Percentiles rank a stretch among this genome's conserved stretches.
Evolutionary conservation across 2,329 filamentous ascomycete species (phyloP).

Genomic region (Knufia petricola): DNA sequence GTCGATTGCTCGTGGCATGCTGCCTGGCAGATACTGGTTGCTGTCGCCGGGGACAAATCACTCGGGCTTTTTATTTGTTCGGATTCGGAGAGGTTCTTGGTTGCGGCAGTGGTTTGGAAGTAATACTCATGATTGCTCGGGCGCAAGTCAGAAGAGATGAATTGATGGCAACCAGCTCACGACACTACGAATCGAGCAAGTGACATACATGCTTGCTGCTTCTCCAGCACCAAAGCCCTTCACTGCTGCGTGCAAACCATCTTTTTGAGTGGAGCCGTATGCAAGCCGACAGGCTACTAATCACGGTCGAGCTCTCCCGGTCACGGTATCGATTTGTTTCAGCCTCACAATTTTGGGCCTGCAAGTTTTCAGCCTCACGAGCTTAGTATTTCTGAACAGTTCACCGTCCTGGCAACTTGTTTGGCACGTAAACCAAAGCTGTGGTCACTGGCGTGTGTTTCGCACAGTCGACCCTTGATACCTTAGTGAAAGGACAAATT

Average conservation of each 20-base stretch:
- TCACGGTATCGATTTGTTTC: not conserved
- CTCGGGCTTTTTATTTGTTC: not conserved
- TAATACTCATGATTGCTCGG: not conserved
- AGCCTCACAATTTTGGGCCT: not conserved
- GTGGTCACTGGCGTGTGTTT: too few species aligned
- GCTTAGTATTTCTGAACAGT: not conserved
- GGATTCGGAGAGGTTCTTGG: not conserved
- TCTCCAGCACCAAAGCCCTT: not conserved
- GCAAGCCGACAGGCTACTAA: too few species aligned
- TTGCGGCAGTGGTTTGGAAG: not conserved
- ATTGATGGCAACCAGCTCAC: too few species aligned
- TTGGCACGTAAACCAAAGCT: too few species aligned
- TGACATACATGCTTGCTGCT: too few species aligned
- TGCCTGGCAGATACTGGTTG: too few species aligned
- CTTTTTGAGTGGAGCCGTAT: not conserved
- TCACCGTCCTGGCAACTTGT: not conserved
- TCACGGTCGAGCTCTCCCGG: too few species aligned
- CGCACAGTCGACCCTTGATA: too few species aligned
- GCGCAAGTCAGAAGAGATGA: not conserved
- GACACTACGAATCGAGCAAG: too few species aligned
- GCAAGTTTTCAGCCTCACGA: not conserved
- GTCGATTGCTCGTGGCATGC: slow-evolving; percentile 86
- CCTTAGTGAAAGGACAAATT: too few species aligned
- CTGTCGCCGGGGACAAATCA: too few species aligned
- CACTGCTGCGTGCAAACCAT: not conserved